Evolutionary conservation across 768 basidiomycete genomes (phyloP).

Genomic region (Boletus vinaceobasis): DNA sequence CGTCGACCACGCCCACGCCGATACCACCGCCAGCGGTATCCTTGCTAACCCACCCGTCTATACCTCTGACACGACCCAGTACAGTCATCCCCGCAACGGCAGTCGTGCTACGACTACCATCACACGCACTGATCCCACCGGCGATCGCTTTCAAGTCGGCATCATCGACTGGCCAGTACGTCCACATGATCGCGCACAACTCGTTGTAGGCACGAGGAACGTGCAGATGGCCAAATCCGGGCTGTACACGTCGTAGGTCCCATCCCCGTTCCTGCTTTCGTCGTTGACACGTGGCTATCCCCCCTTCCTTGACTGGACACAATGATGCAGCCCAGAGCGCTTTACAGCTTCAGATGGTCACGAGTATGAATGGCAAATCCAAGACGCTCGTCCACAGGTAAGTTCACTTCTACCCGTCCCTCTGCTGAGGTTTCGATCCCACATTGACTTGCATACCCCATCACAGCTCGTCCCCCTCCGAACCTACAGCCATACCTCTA

Average conservation of each 20-base stretch:
- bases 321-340: slow-evolving; percentile 23
- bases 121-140: slow-evolving; percentile 17
- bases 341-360: slow-evolving; percentile 21
- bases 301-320: neutral
- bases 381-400: slow-evolving; percentile 23
- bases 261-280: neutral
- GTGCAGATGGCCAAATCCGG: slow-evolving; percentile 25
- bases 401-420: neutral
- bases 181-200: neutral
- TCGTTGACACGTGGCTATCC: neutral
- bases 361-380: slow-evolving; percentile 30
- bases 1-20: neutral
- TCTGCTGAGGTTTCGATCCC: too few relatives aligned
- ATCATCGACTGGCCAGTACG: slow-evolving; percentile 29
- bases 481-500: neutral
- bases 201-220: slow-evolving; percentile 26
- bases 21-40: accelerated
- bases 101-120: slow-evolving; percentile 21
- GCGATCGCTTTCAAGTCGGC: slow-evolving; percentile 26
- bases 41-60: neutral
- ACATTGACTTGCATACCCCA: neutral
- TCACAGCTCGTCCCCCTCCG: slow-evolving; percentile 26
- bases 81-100: slow-evolving; percentile 7
- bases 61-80: slow-evolving; percentile 16
- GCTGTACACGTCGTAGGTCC: slow-evolving; percentile 21